Percentiles rank a stretch among this genome's conserved stretches.
phyloP scores from a whole-genome alignment of 2,329 filamentous ascomycete species.

The Ascochyta lentis region DNA sequence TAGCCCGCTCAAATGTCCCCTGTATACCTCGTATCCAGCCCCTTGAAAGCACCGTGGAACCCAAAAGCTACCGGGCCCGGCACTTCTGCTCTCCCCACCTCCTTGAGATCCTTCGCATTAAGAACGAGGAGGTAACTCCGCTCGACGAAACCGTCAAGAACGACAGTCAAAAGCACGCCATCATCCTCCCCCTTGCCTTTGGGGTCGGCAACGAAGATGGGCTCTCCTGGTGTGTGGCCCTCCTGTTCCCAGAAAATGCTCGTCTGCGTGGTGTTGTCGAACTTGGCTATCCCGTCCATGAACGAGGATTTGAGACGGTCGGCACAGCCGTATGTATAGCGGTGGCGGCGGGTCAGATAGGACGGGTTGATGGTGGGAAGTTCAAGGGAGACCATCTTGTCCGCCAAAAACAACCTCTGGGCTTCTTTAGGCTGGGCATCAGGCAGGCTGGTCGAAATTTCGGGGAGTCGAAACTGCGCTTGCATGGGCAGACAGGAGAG shows the following conservation, averaged over 20 bases:
- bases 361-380: slow-evolving; percentile 70
- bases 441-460: slow-evolving; percentile 44
- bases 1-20: slow-evolving; percentile 17
- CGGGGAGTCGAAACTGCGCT: slow-evolving; percentile 38
- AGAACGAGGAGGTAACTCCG: slow-evolving; percentile 71
- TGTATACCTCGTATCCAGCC: slow-evolving; percentile 20
- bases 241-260: slow-evolving; percentile 63
- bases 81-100: slow-evolving; percentile 69
- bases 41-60: slow-evolving; percentile 67
- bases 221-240: slow-evolving; percentile 72
- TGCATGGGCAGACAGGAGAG: slow-evolving; percentile 36
- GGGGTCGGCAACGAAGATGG: slow-evolving; percentile 68
- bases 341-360: slow-evolving; percentile 60
- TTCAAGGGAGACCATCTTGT: slow-evolving; percentile 62
- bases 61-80: slow-evolving; percentile 67
- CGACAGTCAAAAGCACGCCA: slow-evolving; percentile 66
- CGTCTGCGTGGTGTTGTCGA: slow-evolving; percentile 63
- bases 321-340: slow-evolving; percentile 66
- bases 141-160: slow-evolving; percentile 66
- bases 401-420: slow-evolving; percentile 52
- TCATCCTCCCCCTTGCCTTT: slow-evolving; percentile 64
- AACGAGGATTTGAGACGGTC: slow-evolving; percentile 66
- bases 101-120: slow-evolving; percentile 67
- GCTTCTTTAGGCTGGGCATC: slow-evolving; percentile 44
- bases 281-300: slow-evolving; percentile 70